These are phyloP conservation scores for Fusarium kyushuense DNA, from an alignment of 2,329 filamentous ascomycete species.

Conservation along the genomic window DNA sequence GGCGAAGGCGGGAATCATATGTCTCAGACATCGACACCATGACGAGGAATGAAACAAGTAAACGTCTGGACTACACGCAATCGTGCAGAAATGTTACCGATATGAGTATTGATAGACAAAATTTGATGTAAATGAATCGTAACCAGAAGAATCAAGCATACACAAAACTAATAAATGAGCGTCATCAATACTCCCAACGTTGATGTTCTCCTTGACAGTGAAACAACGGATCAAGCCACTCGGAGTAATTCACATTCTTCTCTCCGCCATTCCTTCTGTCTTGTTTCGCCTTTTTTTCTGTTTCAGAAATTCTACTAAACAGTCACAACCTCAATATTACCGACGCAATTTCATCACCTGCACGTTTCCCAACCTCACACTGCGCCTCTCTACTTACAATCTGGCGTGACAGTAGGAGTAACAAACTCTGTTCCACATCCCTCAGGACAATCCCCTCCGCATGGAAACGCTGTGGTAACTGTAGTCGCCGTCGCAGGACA, in stretches of 20 bases:
- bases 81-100: fast-evolving
- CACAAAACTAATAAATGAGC: neutral
- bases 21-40: slow-evolving; percentile 22
- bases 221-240: neutral
- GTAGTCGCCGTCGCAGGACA: slow-evolving; percentile 51
- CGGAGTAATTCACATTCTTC: neutral
- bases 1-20: slow-evolving; percentile 10
- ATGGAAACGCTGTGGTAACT: slow-evolving; percentile 47
- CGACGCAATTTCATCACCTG: neutral
- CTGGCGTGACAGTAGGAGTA: slow-evolving; percentile 39
- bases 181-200: neutral
- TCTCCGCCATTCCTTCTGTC: neutral
- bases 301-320: neutral
- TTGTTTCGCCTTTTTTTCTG: neutral
- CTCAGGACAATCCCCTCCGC: slow-evolving; percentile 39
- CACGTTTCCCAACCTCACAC: neutral
- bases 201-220: neutral
- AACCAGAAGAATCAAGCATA: neutral
- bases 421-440: slow-evolving; percentile 51
- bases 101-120: fast-evolving
- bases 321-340: neutral
- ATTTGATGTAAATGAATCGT: no score
- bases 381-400: slow-evolving; percentile 22
- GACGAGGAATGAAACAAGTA: neutral
- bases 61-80: neutral